Evolutionary conservation across 129 eudicot species (phyloP).

Genomic region (Flaveria ramosissima): DNA sequence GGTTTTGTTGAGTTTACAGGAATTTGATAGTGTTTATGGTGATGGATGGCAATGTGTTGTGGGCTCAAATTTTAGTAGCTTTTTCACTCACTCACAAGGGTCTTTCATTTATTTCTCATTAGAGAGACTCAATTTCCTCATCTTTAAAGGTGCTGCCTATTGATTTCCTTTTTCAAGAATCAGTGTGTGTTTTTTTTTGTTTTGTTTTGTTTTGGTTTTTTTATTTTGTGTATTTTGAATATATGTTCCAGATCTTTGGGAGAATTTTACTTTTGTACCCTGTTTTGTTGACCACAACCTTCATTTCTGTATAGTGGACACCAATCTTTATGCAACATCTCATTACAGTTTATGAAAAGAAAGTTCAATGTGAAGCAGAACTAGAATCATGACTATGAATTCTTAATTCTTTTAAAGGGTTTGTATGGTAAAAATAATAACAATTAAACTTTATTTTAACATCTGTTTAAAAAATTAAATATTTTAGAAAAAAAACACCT

Average conservation of each 20-base stretch:
- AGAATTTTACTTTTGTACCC: slow-evolving; percentile 4
- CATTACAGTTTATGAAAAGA: slow-evolving; percentile 13
- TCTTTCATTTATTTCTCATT: slow-evolving; percentile 55
- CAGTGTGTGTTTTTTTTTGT: not conserved
- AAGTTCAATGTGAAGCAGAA: not conserved
- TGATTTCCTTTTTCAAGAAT: slow-evolving; percentile 23
- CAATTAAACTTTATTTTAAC: too few relatives aligned
- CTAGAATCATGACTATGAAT: not conserved
- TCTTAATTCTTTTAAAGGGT: not conserved
- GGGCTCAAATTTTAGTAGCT: slow-evolving; percentile 58
- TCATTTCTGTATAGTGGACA: not conserved
- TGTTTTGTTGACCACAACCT: slow-evolving; percentile 11
- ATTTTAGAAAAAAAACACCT: too few relatives aligned
- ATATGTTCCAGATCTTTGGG: not conserved
- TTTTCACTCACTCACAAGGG: slow-evolving; percentile 58
- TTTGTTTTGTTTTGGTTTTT: not conserved
- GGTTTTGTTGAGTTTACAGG: slow-evolving; percentile 35
- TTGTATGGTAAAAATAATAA: too few relatives aligned
- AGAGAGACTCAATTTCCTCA: slow-evolving; percentile 56
- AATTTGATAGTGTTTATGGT: slow-evolving; percentile 58
- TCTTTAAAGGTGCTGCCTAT: slow-evolving; percentile 52
- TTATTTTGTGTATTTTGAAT: slow-evolving; percentile 6
- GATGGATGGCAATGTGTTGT: slow-evolving; percentile 67
- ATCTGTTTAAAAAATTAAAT: too few relatives aligned
- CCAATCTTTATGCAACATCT: slow-evolving; percentile 10